phyloP scores from a whole-genome alignment of 176 grass and related monocot genomes.

The Musa schizocarpa region DNA sequence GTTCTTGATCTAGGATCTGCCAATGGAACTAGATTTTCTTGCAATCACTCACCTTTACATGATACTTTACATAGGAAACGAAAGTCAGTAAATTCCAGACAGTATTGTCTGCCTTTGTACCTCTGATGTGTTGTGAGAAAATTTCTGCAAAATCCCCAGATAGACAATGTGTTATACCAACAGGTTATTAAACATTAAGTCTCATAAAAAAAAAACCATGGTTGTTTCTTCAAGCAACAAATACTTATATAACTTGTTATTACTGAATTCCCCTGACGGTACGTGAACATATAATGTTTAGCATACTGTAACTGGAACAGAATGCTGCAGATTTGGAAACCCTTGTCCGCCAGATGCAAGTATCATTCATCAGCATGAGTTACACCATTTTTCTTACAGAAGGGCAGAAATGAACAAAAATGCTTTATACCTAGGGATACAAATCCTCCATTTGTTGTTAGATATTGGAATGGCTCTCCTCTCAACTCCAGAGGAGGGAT shows the following conservation, averaged over 20 bases:
- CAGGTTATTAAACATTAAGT: background rate
- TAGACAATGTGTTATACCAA: background rate
- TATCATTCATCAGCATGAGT: background rate
- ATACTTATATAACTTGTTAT: too few species aligned
- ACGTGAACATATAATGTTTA: background rate
- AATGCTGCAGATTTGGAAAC: background rate
- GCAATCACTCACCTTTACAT: constrained; percentile 53
- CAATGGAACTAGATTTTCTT: background rate
- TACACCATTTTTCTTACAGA: background rate
- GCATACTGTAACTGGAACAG: too few species aligned
- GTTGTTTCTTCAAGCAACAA: too few species aligned
- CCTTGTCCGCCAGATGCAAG: background rate
- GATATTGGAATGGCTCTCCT: constrained; percentile 49
- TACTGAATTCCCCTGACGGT: too few species aligned
- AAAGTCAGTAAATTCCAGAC: constrained; percentile 81
- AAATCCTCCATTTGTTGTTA: constrained; percentile 91
- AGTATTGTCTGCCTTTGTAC: constrained; percentile 44
- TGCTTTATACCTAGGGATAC: constrained; percentile 53
- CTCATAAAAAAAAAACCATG: too few species aligned
- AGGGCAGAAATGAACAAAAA: background rate
- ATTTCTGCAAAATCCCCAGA: constrained; percentile 36
- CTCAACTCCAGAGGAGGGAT: constrained; percentile 80
- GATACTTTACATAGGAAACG: constrained; percentile 62
- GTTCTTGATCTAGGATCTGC: background rate
- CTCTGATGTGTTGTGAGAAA: constrained; percentile 37